Percentiles rank a stretch among this genome's conserved stretches.
These are phyloP conservation scores for Domatiomyces globalis DNA, from an alignment of 2,329 filamentous ascomycete species.

Conservation along the genomic window DNA sequence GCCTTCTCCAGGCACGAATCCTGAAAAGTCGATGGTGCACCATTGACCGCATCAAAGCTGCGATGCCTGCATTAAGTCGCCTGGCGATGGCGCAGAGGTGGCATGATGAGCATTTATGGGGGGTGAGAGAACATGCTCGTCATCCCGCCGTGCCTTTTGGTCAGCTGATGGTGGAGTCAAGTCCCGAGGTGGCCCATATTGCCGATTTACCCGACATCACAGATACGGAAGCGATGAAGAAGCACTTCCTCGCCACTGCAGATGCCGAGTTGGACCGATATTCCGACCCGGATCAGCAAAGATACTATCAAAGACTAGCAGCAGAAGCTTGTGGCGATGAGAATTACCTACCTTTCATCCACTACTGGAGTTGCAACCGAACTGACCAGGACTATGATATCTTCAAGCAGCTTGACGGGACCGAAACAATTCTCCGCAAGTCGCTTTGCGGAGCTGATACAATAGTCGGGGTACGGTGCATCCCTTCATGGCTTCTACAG, in stretches of 20 bases:
- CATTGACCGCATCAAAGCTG: conserved; percentile 21
- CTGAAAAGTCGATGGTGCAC: conserved; percentile 30
- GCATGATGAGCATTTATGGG: conserved; percentile 15
- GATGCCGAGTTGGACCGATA: background rate
- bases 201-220: conserved; percentile 1
- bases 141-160: background rate
- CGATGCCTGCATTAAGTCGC: conserved; percentile 24
- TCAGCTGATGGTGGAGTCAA: background rate
- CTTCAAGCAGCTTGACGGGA: too few relatives aligned
- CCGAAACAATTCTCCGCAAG: background rate
- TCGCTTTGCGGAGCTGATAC: background rate
- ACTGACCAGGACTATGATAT: too few relatives aligned
- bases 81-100: conserved; percentile 24
- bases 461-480: background rate
- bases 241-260: conserved; percentile 4
- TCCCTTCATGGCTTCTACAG: background rate
- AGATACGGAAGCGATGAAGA: conserved; percentile 3
- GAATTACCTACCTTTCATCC: background rate
- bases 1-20: conserved; percentile 24
- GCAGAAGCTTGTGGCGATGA: background rate
- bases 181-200: background rate
- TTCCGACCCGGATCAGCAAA: background rate
- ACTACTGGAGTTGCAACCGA: background rate
- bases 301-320: background rate
- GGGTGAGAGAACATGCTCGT: background rate